phyloP scores from a whole-genome alignment of 768 basidiomycete species.

The Boletus insuetus region DNA sequence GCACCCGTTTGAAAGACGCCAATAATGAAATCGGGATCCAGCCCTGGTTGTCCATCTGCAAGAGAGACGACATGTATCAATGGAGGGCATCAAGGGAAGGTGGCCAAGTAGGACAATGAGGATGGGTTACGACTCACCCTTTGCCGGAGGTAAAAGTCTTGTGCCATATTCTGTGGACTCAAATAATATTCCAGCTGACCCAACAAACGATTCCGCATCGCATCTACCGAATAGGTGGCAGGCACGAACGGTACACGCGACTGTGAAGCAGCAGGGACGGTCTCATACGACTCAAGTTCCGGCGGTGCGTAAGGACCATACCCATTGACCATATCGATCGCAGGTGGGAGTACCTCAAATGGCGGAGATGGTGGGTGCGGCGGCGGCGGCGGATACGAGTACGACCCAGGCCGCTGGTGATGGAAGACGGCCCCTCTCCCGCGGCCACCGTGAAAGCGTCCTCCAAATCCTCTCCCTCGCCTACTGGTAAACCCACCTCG shows the following conservation, averaged over 20 bases:
- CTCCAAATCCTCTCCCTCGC: conserved; percentile 37
- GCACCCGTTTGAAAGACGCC: conserved; percentile 86
- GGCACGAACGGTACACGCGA: conserved; percentile 42
- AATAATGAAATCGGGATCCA: conserved; percentile 83
- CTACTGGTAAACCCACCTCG: conserved; percentile 32
- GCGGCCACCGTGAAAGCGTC: conserved; percentile 38
- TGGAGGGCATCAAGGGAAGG: neutral
- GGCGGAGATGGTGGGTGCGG: conserved; percentile 12
- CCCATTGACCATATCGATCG: conserved; percentile 22
- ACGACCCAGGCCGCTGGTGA: conserved; percentile 33
- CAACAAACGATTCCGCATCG: conserved; percentile 65
- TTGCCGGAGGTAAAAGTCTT: conserved; percentile 79
- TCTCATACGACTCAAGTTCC: conserved; percentile 30
- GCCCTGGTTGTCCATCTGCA: conserved; percentile 84
- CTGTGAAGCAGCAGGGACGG: conserved; percentile 20
- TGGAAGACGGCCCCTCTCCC: conserved; percentile 33
- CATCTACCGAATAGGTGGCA: conserved; percentile 59
- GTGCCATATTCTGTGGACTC: conserved; percentile 85
- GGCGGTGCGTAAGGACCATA: conserved; percentile 33
- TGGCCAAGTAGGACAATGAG: neutral
- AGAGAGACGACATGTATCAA: neutral
- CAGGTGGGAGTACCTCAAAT: conserved; percentile 31
- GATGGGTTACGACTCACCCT: conserved; percentile 48
- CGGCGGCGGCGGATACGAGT: conserved; percentile 28
- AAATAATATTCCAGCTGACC: conserved; percentile 92